A percentile compares a stretch with the other conserved stretches of the same genome.
Conservation (phyloP, 768 basidiomycete genomes). For the Symmetrospora coprosmae region DNA sequence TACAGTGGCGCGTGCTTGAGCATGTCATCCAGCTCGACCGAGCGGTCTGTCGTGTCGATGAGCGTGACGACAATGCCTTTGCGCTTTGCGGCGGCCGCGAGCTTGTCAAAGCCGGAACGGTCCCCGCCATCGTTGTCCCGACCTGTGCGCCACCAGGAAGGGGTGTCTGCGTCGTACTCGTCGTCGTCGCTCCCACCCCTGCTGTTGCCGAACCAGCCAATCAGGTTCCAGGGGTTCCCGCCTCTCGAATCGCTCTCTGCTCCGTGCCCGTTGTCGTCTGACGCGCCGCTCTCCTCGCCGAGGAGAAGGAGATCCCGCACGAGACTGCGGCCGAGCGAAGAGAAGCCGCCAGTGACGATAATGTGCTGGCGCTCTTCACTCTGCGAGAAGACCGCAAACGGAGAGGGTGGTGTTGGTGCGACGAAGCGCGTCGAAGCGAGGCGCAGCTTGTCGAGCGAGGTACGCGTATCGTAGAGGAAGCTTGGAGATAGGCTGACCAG, state of each 20-base stretch:
- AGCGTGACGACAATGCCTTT: slow-evolving; percentile 28
- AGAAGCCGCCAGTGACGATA: slow-evolving; percentile 31
- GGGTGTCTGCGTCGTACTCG: too few species aligned
- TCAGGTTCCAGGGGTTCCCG: too few species aligned
- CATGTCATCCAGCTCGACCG: slow-evolving; percentile 29
- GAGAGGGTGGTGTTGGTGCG: slow-evolving; percentile 22
- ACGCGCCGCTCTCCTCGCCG: neutral
- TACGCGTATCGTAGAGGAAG: slow-evolving; percentile 27
- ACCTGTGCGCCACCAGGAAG: too few species aligned
- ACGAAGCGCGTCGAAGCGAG: slow-evolving; percentile 29
- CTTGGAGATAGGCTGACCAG: neutral
- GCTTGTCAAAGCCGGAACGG: too few species aligned
- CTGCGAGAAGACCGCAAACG: neutral
- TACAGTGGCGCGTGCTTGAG: slow-evolving; percentile 27
- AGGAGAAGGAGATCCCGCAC: slow-evolving; percentile 30
- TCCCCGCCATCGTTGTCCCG: too few species aligned
- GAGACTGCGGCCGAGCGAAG: slow-evolving; percentile 29
- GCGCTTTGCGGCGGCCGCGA: too few species aligned
- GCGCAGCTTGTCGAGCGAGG: slow-evolving; percentile 25
- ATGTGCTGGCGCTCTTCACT: slow-evolving; percentile 27
- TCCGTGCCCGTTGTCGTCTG: too few species aligned
- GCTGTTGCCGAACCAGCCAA: too few species aligned
- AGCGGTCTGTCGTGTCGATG: slow-evolving; percentile 27
- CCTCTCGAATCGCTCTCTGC: too few species aligned
- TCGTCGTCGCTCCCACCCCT: too few species aligned